phyloP scores from a whole-genome alignment of 345 rosid genomes.

The Excoecaria cochinchinensis region DNA sequence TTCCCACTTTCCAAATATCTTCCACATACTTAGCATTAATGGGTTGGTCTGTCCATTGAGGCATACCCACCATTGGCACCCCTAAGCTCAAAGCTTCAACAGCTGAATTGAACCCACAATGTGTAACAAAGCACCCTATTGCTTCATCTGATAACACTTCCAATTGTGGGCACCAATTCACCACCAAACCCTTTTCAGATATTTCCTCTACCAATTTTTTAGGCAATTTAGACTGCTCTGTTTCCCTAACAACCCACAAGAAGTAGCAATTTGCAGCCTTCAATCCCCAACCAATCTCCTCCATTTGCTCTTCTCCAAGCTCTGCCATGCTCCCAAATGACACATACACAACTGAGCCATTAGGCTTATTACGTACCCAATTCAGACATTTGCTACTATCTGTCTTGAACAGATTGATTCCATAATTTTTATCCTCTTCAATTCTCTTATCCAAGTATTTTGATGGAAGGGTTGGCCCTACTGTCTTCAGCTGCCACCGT shows the following conservation, averaged over 20 bases:
- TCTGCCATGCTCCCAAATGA: conserved; percentile 35
- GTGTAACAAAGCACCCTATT: conserved; percentile 45
- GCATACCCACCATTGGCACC: conserved; percentile 48
- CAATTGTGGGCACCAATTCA: conserved; percentile 39
- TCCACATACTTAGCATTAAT: conserved; percentile 38
- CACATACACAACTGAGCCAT: conserved; percentile 27
- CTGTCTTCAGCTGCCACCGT: conserved; percentile 18
- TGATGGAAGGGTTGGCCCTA: conserved; percentile 43
- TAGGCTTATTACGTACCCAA: conserved; percentile 27
- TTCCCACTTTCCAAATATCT: conserved; percentile 45
- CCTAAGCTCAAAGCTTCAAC: conserved; percentile 47
- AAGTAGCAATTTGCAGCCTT: conserved; percentile 18
- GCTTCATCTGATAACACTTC: conserved; percentile 35
- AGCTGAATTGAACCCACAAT: conserved; percentile 45
- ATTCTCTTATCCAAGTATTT: conserved; percentile 34
- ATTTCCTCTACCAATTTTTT: conserved; percentile 4
- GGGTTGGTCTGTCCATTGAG: conserved; percentile 48
- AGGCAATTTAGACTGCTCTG: conserved; percentile 22
- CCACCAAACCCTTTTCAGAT: conserved; percentile 23
- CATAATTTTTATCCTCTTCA: conserved; percentile 29
- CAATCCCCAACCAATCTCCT: conserved; percentile 26
- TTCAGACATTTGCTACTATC: conserved; percentile 1
- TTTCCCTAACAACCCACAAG: conserved; percentile 30
- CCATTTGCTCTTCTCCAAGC: conserved; percentile 21
- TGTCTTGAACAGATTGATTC: conserved; percentile 28